A percentile compares a stretch with the other conserved stretches of the same genome.
Conservation (phyloP, 2,329 filamentous ascomycete species). For the Penicillium sp. region DNA sequence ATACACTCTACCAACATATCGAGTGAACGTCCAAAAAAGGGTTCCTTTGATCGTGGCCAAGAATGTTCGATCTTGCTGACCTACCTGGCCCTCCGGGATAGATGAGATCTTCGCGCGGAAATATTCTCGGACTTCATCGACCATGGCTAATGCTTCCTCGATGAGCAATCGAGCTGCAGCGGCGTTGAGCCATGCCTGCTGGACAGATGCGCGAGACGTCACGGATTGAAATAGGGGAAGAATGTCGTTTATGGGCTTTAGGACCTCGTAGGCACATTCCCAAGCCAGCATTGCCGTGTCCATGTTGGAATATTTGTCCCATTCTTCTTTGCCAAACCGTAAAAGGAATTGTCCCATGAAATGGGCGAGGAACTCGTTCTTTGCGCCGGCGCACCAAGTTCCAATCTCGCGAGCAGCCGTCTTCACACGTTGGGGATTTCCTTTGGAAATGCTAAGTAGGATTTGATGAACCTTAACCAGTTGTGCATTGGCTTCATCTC, state of each 20-base stretch:
- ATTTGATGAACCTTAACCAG: conserved; percentile 22
- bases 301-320: conserved; percentile 20
- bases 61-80: conserved; percentile 6
- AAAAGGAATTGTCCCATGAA: conserved; percentile 17
- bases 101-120: conserved; percentile 7
- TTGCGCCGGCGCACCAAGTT: conserved; percentile 15
- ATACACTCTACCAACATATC: conserved; percentile 5
- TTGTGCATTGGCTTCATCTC: conserved; percentile 19
- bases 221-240: conserved; percentile 20
- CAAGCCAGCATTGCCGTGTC: conserved; percentile 18
- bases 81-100: conserved; percentile 7
- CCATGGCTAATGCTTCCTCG: conserved; percentile 16
- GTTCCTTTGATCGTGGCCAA: conserved; percentile 15
- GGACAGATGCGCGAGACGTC: conserved; percentile 11
- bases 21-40: conserved; percentile 11
- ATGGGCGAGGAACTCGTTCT: conserved; percentile 19
- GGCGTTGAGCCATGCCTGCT: conserved; percentile 19
- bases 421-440: conserved; percentile 5
- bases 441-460: conserved; percentile 18
- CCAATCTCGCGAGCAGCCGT: conserved; percentile 16
- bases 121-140: conserved; percentile 14
- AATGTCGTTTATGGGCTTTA: conserved; percentile 9
- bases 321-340: conserved; percentile 22
- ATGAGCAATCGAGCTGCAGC: conserved; percentile 9
- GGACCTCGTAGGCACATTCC: conserved; percentile 23